These are phyloP conservation scores for Neurospora intermedia DNA, from an alignment of 495 filamentous ascomycete species.

Conservation along the genomic window DNA sequence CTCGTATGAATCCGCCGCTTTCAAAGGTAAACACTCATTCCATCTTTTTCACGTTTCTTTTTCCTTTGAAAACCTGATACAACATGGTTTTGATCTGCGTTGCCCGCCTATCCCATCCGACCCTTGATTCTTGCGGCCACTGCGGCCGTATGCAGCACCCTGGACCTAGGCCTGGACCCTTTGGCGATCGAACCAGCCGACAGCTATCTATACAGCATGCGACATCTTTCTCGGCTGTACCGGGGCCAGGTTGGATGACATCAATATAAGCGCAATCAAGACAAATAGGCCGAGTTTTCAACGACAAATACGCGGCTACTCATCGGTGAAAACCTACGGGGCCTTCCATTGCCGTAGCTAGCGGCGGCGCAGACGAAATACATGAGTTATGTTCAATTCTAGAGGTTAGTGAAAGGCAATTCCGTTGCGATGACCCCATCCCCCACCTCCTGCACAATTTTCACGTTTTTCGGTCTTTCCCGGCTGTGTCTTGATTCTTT, in stretches of 20 bases:
- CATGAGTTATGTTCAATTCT: background rate
- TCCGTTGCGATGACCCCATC: background rate
- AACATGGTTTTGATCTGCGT: conserved; percentile 2
- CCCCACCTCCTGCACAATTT: background rate
- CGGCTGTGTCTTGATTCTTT: background rate
- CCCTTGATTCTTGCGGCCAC: background rate
- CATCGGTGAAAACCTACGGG: background rate
- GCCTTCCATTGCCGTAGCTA: background rate
- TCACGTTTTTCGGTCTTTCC: background rate
- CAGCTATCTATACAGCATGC: background rate
- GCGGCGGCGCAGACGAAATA: background rate
- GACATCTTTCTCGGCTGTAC: conserved; percentile 7
- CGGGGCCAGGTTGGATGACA: conserved; percentile 14
- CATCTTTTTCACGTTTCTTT: background rate
- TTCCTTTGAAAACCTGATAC: background rate
- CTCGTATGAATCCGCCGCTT: conserved; percentile 41
- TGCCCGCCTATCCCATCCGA: background rate
- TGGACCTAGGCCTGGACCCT: background rate
- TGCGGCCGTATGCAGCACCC: conserved; percentile 1
- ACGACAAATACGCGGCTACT: background rate
- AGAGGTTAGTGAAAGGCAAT: background rate
- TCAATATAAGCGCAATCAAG: conserved; percentile 22
- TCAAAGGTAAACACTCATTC: conserved; percentile 29
- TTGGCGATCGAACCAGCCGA: conserved; percentile 3
- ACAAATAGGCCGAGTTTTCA: conserved; percentile 4